Conservation (phyloP, 2,329 filamentous ascomycete species). For the Scytalidium lignicola region DNA sequence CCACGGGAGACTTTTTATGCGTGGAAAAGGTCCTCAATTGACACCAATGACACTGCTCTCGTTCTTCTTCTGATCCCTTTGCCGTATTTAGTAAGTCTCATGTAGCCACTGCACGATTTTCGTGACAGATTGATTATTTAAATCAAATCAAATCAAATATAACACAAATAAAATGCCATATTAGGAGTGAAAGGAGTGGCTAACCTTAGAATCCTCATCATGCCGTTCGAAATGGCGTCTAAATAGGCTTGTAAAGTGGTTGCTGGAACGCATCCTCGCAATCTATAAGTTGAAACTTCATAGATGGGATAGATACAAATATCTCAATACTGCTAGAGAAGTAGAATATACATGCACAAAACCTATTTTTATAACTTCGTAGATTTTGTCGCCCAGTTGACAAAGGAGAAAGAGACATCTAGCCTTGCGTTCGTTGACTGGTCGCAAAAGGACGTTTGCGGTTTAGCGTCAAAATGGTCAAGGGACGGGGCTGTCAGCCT, state of each 20-base stretch:
- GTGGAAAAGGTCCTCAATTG: conserved; percentile 52
- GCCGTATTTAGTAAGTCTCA: background rate
- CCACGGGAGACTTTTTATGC: conserved; percentile 47
- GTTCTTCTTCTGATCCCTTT: conserved; percentile 25
- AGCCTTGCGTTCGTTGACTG: background rate
- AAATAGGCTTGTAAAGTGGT: background rate
- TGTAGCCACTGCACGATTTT: background rate
- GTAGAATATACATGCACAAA: too few species aligned
- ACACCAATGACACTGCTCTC: conserved; percentile 52
- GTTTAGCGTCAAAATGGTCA: background rate
- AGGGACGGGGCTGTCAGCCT: background rate
- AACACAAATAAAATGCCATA: background rate
- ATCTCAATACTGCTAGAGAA: too few species aligned
- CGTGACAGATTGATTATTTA: background rate
- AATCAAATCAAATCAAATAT: background rate
- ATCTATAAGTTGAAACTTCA: background rate
- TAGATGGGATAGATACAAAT: too few species aligned
- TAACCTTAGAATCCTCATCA: background rate
- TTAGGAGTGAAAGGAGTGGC: background rate
- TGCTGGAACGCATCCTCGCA: background rate
- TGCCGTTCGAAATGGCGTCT: background rate
- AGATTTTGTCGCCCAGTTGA: background rate
- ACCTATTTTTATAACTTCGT: background rate
- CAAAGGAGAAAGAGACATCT: background rate
- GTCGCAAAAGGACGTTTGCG: background rate